Conservation (phyloP, 441 rosid species). For the Pelargonium citronellum region DNA sequence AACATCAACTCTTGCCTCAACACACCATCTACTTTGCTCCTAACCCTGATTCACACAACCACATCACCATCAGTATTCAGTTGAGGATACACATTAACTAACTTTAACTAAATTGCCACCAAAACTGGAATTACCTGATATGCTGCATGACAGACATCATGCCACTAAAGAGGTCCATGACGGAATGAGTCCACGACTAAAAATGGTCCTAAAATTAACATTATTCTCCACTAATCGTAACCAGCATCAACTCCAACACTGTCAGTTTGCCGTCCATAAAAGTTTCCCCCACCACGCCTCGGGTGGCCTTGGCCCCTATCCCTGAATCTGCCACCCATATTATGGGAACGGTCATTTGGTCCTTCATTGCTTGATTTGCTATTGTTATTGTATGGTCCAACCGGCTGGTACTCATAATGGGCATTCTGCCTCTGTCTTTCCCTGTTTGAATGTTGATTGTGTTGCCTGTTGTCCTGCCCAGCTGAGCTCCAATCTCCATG, state of each 20-base stretch:
- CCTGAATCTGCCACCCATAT: conserved; percentile 50
- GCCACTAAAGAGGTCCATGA: conserved; percentile 21
- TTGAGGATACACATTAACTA: conserved; percentile 20
- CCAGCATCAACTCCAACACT: conserved; percentile 34
- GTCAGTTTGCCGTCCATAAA: conserved; percentile 47
- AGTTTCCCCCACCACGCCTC: conserved; percentile 55
- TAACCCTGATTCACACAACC: conserved; percentile 32
- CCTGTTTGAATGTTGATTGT: conserved; percentile 38
- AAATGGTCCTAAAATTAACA: conserved; percentile 17
- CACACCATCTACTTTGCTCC: conserved; percentile 29
- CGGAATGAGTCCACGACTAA: conserved; percentile 16
- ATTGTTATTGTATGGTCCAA: conserved; percentile 43
- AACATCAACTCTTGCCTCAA: conserved; percentile 6
- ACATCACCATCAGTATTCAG: conserved; percentile 26
- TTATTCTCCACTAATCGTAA: conserved; percentile 35
- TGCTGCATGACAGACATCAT: conserved; percentile 15
- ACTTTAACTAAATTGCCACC: conserved; percentile 22
- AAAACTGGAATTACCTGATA: conserved; percentile 32
- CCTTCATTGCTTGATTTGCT: conserved; percentile 44
- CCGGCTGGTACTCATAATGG: conserved; percentile 79
- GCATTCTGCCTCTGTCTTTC: conserved; percentile 56
- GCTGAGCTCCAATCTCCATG: conserved; percentile 64
- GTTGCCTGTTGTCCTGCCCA: conserved; percentile 51
- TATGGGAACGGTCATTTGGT: conserved; percentile 45
- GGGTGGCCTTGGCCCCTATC: conserved; percentile 60